Percentiles rank a stretch among this genome's conserved stretches.
Conservation (phyloP, 139 green algal genomes). For the Marvania coccoides region DNA sequence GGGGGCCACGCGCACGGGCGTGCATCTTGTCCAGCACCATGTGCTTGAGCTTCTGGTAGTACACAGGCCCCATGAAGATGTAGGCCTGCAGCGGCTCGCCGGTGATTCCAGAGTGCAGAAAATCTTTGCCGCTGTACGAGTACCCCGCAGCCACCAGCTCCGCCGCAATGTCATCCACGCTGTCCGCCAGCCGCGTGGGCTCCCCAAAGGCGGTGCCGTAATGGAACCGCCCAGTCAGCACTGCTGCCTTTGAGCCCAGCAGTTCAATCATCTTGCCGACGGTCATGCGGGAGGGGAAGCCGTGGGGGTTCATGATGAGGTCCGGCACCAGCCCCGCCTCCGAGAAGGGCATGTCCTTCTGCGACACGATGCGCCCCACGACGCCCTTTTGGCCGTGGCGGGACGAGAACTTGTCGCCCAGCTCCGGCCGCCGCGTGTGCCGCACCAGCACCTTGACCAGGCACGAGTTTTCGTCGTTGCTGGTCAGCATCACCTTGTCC, state of each 20-base stretch:
- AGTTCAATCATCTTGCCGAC: slow-evolving; percentile 98
- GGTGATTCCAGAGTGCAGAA: slow-evolving; percentile 84
- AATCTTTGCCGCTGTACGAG: slow-evolving; percentile 86
- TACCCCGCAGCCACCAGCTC: slow-evolving; percentile 83
- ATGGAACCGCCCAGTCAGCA: slow-evolving; percentile 54
- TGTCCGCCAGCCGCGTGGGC: slow-evolving; percentile 70
- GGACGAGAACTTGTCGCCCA: slow-evolving; percentile 94
- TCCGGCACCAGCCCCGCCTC: slow-evolving; percentile 83
- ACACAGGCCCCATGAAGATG: slow-evolving; percentile 99
- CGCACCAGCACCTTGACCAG: slow-evolving; percentile 89
- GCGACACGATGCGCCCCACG: slow-evolving; percentile 78
- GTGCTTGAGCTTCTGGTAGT: slow-evolving; percentile 99
- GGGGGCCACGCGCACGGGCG: slow-evolving; percentile 68
- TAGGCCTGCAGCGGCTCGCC: slow-evolving; percentile 88
- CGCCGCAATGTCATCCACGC: slow-evolving; percentile 46
- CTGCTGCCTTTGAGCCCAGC: slow-evolving; percentile 85
- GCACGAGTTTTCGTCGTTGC: slow-evolving; percentile 84
- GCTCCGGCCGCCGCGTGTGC: slow-evolving; percentile 88
- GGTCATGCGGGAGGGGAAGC: slow-evolving; percentile 73
- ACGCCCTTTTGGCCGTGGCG: slow-evolving; percentile 96
- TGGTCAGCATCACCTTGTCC: slow-evolving; percentile 92
- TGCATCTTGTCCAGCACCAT: slow-evolving; percentile 99
- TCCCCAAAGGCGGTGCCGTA: slow-evolving; percentile 95
- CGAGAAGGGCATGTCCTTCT: slow-evolving; percentile 92
- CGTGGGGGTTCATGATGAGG: slow-evolving; percentile 83